Evolutionary conservation across 768 basidiomycete genomes (phyloP).

Genomic region (Steccherinum ochraceum): DNA sequence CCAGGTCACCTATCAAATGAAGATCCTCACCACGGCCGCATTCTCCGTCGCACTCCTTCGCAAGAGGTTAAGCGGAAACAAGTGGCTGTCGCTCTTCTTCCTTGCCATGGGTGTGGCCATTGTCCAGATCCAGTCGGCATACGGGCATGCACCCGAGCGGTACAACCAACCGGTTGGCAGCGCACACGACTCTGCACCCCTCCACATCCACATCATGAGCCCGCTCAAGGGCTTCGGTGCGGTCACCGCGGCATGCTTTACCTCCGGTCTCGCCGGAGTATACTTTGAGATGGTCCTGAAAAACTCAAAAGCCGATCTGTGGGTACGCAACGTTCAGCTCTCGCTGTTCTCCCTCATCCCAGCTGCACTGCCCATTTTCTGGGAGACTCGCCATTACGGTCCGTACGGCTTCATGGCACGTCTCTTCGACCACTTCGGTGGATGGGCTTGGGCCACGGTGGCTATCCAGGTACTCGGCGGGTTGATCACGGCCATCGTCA

Average conservation of each 20-base stretch:
- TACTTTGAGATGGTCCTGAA: conserved; percentile 95
- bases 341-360: conserved; percentile 88
- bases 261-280: conserved; percentile 85
- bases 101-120: conserved; percentile 91
- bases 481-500: conserved; percentile 89
- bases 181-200: conserved; percentile 41
- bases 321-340: conserved; percentile 88
- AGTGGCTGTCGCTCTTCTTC: conserved; percentile 87
- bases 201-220: conserved; percentile 69
- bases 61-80: conserved; percentile 58
- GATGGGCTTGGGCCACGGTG: conserved; percentile 96
- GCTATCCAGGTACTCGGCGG: conserved; percentile 88
- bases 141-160: conserved; percentile 38
- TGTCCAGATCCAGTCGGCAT: conserved; percentile 83
- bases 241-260: conserved; percentile 81
- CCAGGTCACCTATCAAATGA: conserved; percentile 98
- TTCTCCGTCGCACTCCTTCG: conserved; percentile 84
- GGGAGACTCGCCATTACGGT: conserved; percentile 53
- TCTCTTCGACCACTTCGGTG: conserved; percentile 82
- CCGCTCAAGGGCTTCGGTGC: conserved; percentile 79
- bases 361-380: conserved; percentile 73
- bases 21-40: conserved; percentile 93
- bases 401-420: conserved; percentile 60
- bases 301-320: conserved; percentile 75
- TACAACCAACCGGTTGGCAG: conserved; percentile 13